phyloP scores from a whole-genome alignment of 2,329 filamentous ascomycete genomes.

The Sporothrix euskadiensis region DNA sequence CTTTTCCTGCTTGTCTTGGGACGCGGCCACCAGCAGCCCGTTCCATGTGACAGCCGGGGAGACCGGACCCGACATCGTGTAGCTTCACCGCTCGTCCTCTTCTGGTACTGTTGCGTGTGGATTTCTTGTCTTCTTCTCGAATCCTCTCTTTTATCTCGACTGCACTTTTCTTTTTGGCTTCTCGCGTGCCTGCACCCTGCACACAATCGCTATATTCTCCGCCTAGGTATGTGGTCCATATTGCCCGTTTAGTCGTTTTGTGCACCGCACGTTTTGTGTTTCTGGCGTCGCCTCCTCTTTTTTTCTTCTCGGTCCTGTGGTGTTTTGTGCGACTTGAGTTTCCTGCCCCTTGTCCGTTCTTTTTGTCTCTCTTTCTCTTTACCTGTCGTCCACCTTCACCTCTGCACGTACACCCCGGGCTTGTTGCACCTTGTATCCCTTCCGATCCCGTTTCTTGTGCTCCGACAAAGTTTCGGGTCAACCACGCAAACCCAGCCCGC shows the following conservation, averaged over 20 bases:
- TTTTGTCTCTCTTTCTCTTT: neutral
- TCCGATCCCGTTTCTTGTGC: constrained; percentile 27
- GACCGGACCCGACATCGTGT: constrained; percentile 37
- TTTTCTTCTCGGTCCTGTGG: constrained; percentile 6
- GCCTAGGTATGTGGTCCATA: constrained; percentile 19
- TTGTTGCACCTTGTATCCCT: constrained; percentile 26
- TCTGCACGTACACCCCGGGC: constrained; percentile 13
- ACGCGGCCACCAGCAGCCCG: constrained; percentile 33
- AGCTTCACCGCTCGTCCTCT: constrained; percentile 36
- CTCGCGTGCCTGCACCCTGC: neutral
- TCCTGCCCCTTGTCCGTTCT: neutral
- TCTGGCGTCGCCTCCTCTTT: neutral
- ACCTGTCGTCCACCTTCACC: neutral
- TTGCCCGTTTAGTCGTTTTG: neutral
- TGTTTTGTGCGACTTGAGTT: neutral
- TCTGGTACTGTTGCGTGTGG: constrained; percentile 18
- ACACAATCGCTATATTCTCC: neutral
- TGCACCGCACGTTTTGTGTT: constrained; percentile 12
- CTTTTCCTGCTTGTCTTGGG: constrained; percentile 24
- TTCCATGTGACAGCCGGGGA: constrained; percentile 44
- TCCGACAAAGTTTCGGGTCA: constrained; percentile 24
- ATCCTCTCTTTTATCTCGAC: neutral
- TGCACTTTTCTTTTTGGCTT: neutral
- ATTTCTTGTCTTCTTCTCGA: neutral
- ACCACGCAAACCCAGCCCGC: constrained; percentile 2